Base-by-base conservation (phyloP, 257 asterid genomes). In the Petrea volubilis region DNA sequence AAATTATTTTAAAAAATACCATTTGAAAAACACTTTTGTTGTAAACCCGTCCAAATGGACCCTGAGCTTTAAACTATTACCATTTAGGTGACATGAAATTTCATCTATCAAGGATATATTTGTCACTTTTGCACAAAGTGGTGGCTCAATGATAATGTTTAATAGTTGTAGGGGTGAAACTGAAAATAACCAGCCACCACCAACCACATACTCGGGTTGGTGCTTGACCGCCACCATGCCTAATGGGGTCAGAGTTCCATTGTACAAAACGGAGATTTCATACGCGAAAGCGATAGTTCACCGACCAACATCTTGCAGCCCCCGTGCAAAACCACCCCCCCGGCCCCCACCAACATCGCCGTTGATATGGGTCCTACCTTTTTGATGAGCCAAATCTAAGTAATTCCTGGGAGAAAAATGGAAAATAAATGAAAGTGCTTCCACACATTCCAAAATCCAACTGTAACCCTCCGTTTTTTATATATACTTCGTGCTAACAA, bases 391-490 rank as follows among this genome's bases (percentile, higher is more conserved):
- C 36, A 60, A 60, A 44, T 44, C 60, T 17, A 12, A 31, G 53
- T 14, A 13, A 28, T n/a, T 49, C 53, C 63, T 18, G 10, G 21
- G 41, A 7, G 14, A 29, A 64, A 46, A 20, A 7, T n/a, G 9
- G 15, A 27, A 23, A 7, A 28, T n/a, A 41, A 60, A 68, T 12
- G 29, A 2, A 2, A 70, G 9, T 25, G 71, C 71, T 82, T 78
- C 82, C 92, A 68, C 86, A 72, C 84, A 79, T 76, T 78, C 83
- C 77, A 65, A 77, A 59, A 25, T 61, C 56, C 64, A 71, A 74
- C 81, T 47, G 70, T 82, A 72, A 71, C 93, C 88, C 81, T 75
- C 82, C 88, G 62, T 60, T 77, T 76, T 63, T 58, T 60, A 65
- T 47, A 51, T 49, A 67, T 14, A 13, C 3, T 23, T 61, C 44